These are phyloP conservation scores for Astrothelium subdiscretum DNA, from an alignment of 495 filamentous ascomycete species.

Conservation along the genomic window DNA sequence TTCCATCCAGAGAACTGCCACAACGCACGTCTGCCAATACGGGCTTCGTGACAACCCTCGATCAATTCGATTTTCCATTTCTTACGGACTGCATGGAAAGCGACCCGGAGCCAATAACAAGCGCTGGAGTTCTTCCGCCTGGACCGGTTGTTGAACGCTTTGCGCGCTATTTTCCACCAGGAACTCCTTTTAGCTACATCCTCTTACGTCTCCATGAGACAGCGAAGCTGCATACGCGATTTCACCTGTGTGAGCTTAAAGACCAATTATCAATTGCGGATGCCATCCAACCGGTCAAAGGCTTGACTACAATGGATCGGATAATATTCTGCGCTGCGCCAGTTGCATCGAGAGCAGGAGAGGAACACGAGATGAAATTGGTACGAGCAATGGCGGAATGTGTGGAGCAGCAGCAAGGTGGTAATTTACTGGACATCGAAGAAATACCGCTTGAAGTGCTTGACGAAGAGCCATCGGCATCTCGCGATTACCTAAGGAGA, in stretches of 20 bases:
- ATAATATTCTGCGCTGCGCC: slow-evolving; percentile 67
- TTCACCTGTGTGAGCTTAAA: slow-evolving; percentile 56
- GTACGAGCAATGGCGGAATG: slow-evolving; percentile 51
- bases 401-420: slow-evolving; percentile 52
- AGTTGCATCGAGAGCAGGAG: slow-evolving; percentile 27
- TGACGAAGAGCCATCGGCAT: slow-evolving; percentile 22
- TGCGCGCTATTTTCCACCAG: slow-evolving; percentile 61
- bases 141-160: slow-evolving; percentile 55
- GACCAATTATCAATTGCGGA: slow-evolving; percentile 54
- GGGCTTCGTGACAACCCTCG: slow-evolving; percentile 73
- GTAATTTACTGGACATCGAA: slow-evolving; percentile 49
- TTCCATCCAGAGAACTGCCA: slow-evolving; percentile 3
- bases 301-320: slow-evolving; percentile 57
- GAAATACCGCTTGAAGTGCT: slow-evolving; percentile 33
- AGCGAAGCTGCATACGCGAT: slow-evolving; percentile 45
- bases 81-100: slow-evolving; percentile 50
- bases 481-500: slow-evolving; percentile 43
- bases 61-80: slow-evolving; percentile 51
- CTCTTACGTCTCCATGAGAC: slow-evolving; percentile 59
- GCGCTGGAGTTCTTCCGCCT: slow-evolving; percentile 68
- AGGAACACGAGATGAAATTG: slow-evolving; percentile 24
- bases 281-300: slow-evolving; percentile 50
- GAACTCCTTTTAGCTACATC: slow-evolving; percentile 66
- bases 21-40: slow-evolving; percentile 29
- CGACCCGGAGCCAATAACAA: slow-evolving; percentile 52